Evolutionary conservation across 345 rosid species (phyloP).

Genomic region (Citrus trifoliata): DNA sequence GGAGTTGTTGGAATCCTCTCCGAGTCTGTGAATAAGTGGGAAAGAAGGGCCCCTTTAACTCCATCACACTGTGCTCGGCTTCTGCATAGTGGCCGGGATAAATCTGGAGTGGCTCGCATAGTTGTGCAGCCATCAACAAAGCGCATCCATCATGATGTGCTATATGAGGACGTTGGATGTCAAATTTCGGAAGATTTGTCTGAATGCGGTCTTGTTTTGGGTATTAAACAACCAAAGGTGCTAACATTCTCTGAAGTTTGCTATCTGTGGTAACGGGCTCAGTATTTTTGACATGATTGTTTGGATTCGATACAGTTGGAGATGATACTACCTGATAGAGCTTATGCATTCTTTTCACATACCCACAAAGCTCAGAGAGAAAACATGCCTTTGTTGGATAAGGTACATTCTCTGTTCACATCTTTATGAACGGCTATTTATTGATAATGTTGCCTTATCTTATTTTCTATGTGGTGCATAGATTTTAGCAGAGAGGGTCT

Average conservation of each 20-base stretch:
- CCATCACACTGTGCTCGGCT: conserved; percentile 91
- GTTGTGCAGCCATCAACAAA: conserved; percentile 88
- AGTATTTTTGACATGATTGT: neutral
- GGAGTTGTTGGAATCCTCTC: conserved; percentile 86
- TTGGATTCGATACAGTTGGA: conserved; percentile 34
- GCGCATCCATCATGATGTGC: conserved; percentile 80
- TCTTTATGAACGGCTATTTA: neutral
- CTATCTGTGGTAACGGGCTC: neutral
- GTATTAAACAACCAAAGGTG: conserved; percentile 60
- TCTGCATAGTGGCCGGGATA: conserved; percentile 61
- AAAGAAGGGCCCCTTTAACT: conserved; percentile 83
- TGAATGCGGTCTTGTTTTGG: conserved; percentile 80
- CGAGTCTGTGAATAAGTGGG: conserved; percentile 86
- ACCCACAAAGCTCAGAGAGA: conserved; percentile 62
- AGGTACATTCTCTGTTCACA: conserved; percentile 25
- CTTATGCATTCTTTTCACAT: conserved; percentile 62
- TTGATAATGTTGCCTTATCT: neutral
- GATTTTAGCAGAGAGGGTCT: conserved; percentile 69
- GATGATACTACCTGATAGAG: conserved; percentile 48
- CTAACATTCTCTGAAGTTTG: neutral
- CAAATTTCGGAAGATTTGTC: conserved; percentile 81
- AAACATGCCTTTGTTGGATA: conserved; percentile 54
- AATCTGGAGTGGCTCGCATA: conserved; percentile 70
- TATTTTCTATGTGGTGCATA: conserved; percentile 14
- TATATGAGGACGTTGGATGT: conserved; percentile 84